Percentiles rank a stretch among this genome's conserved stretches.
These are phyloP conservation scores for Osmanthus fragrans DNA, from an alignment of 257 asterid species.

Conservation along the genomic window DNA sequence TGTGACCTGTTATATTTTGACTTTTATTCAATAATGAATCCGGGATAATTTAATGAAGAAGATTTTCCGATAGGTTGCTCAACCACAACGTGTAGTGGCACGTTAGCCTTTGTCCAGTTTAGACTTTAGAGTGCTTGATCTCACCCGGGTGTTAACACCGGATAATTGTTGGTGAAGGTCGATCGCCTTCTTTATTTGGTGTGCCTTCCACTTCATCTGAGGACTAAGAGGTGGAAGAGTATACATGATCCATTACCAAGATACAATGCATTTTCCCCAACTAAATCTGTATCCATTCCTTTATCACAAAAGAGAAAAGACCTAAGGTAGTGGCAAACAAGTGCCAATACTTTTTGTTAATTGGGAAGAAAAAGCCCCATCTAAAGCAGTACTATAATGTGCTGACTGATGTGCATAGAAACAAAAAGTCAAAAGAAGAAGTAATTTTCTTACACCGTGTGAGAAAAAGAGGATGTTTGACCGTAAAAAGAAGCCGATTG, in stretches of 20 bases:
- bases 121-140: no score
- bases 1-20: no score
- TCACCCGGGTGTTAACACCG: not conserved
- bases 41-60: no score
- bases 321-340: constrained; percentile 17
- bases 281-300: not conserved
- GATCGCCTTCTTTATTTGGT: not conserved
- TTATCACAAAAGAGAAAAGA: constrained; percentile 25
- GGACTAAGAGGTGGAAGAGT: not conserved
- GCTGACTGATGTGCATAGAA: constrained; percentile 11
- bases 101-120: not conserved
- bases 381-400: constrained; percentile 6
- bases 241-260: not conserved
- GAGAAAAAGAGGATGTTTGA: not conserved
- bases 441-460: not conserved
- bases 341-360: constrained; percentile 20
- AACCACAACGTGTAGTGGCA: not conserved
- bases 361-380: constrained; percentile 15
- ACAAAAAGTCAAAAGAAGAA: constrained; percentile 31
- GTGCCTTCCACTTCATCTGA: not conserved
- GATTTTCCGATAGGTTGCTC: no score
- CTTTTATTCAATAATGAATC: no score
- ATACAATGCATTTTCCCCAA: not conserved
- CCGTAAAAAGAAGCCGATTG: not conserved
- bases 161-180: not conserved